Base-by-base conservation (phyloP, 805 yeast species). In the Wickerhamiella parazyma region DNA sequence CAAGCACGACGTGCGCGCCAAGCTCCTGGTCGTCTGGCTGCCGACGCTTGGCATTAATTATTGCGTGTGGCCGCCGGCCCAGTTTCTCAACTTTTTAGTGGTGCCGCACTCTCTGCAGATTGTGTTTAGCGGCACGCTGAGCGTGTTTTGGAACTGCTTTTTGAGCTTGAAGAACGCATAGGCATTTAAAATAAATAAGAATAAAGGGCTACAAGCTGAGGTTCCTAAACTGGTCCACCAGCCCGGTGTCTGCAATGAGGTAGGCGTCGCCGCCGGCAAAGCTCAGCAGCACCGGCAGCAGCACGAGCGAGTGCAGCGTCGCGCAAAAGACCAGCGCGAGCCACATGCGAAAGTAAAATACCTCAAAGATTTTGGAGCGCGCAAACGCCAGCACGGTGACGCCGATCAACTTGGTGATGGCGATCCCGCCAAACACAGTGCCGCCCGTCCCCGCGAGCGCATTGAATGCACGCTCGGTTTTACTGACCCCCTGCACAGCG, bases 281-380 rank as follows among this genome's bases (percentile, higher is more conserved):
- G 20, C 84, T 70, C 33, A 89, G 65, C 21, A 80, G 58, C 4
- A 84, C 73, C 0, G 98, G 98, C 42, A 89, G 65, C 45, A 89
- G 73, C 31, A 82, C 69, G 42, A 89, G 67, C 3, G 91, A 73
- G 58, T 89, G 96, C 1, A 80, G 50, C 0, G 87, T 75, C 1
- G 94, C 95, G 45, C 82, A 66, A 1, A 80, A 48, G 7, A 89
- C 79, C 47, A 89, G 67, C 0, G 86, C 68, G 10, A 82, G 63
- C 97, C 97, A 89, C 95, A 89, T 87, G 48, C 94, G 66, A 68
- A 89, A 89, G 59, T 91, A 89, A 61, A 84, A 89, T 1, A 89
- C 73, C 51, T 85, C 93, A 60, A 89, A 91, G 24, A 89, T 87
- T 59, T 80, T 77, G 16, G 95, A 83, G 49, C 74, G 67, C 0